phyloP scores from a whole-genome alignment of 2,329 filamentous ascomycete species.

The Mariannaea elegans region DNA sequence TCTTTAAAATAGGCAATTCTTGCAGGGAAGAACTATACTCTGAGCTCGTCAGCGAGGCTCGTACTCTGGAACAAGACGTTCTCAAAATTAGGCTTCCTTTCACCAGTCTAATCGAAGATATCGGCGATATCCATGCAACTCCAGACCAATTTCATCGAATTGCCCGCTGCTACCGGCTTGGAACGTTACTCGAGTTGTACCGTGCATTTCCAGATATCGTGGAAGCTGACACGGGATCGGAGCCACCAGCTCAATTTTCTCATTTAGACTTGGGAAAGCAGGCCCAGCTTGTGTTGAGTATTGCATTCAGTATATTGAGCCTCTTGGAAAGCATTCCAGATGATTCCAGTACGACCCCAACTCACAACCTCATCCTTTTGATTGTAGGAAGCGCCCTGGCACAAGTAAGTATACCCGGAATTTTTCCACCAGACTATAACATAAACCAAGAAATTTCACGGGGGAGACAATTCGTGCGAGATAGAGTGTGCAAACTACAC shows the following conservation, averaged over 20 bases:
- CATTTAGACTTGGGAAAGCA: not conserved
- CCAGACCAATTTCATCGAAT: slow-evolving; percentile 14
- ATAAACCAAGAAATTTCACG: not conserved
- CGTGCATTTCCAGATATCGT: slow-evolving; percentile 19
- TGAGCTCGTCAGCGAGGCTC: slow-evolving; percentile 15
- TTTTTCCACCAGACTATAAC: no score
- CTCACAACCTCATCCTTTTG: slow-evolving; percentile 17
- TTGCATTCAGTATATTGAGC: slow-evolving; percentile 4
- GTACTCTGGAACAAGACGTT: slow-evolving; percentile 1
- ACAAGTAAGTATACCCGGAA: not conserved
- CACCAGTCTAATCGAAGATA: slow-evolving; percentile 17
- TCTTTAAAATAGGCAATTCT: slow-evolving; percentile 9
- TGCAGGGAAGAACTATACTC: not conserved
- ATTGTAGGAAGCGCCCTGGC: slow-evolving; percentile 21
- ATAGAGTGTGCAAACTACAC: slow-evolving; percentile 1
- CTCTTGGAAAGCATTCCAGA: slow-evolving; percentile 8
- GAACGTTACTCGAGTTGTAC: slow-evolving; percentile 20
- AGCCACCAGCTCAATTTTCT: not conserved
- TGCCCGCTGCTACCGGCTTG: slow-evolving; percentile 16
- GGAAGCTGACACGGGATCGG: not conserved
- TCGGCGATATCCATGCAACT: slow-evolving; percentile 8
- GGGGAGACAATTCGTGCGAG: slow-evolving; percentile 17
- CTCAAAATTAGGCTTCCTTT: slow-evolving; percentile 9
- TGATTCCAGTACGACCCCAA: slow-evolving; percentile 21
- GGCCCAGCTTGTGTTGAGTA: not conserved